Evolutionary conservation across 2,329 filamentous ascomycete genomes (phyloP), one percentile per base, ranked within the genome.

Genomic region (Hortaea werneckii): DNA sequence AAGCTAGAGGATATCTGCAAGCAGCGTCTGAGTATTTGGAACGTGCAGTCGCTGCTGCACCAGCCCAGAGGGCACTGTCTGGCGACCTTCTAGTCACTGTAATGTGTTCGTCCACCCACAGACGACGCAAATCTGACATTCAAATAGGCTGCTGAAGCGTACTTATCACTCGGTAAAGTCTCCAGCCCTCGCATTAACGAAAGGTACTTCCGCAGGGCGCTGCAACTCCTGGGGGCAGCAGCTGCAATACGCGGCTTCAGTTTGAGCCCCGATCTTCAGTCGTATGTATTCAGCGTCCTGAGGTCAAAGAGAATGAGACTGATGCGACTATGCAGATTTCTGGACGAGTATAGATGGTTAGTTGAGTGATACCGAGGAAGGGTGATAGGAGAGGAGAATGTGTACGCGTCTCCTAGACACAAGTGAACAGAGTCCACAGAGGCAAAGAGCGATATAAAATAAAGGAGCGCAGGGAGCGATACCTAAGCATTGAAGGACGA

Each of bases 91-190:
- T 76, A 12, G 61, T 67, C 35, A 65, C 61, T 32, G 73, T 74
- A 55, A 39, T 35, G 4, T 9, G 4, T 12, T 4, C 54, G 66
- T 61, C 10, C 13, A 12, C 13, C n/a, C 9, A 35, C 32, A 12
- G 4, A 35, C 9, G n/a, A 35, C 9, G 9, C 9, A 12, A 35
- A 9, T 10, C 32, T 35, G 32, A 35, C 37, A 30, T 11, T 37
- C 20, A 37, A 49, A 2, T 49, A 74, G 70, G 67, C 72, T 30
- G 73, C 73, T 13, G 73, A 76, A 60, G 69, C 72, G 30, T 68
- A 68, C 48, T 76, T 76, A 68, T 74, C 69, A 44, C 55, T 76
- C 11, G 73, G 73, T 10, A 76, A 75, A 45, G 71, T 73, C 1
- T 71, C 70, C 4, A 67, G 67, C 20, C 57, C 66, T 6, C 65